Conservation (phyloP, 306 rosid species). For the Ziziphus jujuba region DNA sequence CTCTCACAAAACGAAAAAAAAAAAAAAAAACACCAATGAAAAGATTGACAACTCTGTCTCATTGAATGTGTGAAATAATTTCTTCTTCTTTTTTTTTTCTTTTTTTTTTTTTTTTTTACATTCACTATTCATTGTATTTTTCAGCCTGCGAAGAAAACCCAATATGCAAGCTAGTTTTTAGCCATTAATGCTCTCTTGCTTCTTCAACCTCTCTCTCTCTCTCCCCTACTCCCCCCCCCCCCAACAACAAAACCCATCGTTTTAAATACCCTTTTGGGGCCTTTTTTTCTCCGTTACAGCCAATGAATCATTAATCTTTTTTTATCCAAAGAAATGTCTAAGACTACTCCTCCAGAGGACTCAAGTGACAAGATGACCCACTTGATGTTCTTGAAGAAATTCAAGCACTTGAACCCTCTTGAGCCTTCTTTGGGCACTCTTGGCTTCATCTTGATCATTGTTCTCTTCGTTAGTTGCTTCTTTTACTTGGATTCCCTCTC, state of each 20-base stretch:
- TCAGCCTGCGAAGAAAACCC: neutral
- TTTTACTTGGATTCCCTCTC: slow-evolving; percentile 51
- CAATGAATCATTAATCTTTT: slow-evolving; percentile 6
- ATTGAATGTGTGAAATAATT: neutral
- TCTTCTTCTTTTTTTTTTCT: neutral
- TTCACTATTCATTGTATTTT: neutral
- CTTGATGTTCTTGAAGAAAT: slow-evolving; percentile 50
- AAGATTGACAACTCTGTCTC: neutral
- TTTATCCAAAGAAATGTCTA: slow-evolving; percentile 30
- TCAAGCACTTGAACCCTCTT: slow-evolving; percentile 59
- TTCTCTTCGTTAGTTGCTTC: slow-evolving; percentile 53
- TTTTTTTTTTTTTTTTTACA: neutral
- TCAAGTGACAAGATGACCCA: slow-evolving; percentile 39
- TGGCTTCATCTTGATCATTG: slow-evolving; percentile 44
- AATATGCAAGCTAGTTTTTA: neutral
- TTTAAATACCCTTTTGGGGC: slow-evolving; percentile 12
- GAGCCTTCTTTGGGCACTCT: slow-evolving; percentile 51
- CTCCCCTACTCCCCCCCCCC: slow-evolving; percentile 6
- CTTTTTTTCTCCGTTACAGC: neutral
- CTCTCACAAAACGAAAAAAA: neutral
- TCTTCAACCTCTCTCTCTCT: slow-evolving; percentile 18
- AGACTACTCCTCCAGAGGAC: slow-evolving; percentile 28
- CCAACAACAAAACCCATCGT: slow-evolving; percentile 15
- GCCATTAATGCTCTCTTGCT: slow-evolving; percentile 29
- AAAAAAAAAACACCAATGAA: too few relatives aligned